Evolutionary conservation across 306 rosid species (phyloP).

Genomic region (Boehmeria nivea): DNA sequence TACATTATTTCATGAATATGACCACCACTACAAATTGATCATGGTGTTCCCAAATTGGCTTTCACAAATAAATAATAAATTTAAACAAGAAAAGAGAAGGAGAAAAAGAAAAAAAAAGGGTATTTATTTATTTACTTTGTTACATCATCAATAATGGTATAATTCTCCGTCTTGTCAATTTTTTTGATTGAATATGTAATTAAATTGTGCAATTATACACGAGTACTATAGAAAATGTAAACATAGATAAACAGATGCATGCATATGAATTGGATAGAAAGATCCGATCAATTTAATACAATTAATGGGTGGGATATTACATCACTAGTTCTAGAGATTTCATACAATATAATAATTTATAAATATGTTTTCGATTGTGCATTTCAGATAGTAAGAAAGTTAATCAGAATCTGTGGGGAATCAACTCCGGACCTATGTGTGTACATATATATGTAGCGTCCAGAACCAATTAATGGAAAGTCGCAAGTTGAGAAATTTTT

Average conservation of each 20-base stretch:
- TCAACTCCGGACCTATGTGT: background rate
- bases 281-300: too few relatives aligned
- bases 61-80: background rate
- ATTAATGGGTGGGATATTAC: background rate
- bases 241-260: too few relatives aligned
- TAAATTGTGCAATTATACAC: too few relatives aligned
- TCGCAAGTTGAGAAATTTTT: background rate
- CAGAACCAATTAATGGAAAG: background rate
- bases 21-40: background rate
- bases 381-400: background rate
- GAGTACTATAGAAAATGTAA: too few relatives aligned
- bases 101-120: too few relatives aligned
- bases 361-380: background rate
- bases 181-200: too few relatives aligned
- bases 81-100: too few relatives aligned
- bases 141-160: too few relatives aligned
- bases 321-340: background rate
- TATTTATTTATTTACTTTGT: too few relatives aligned
- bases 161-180: too few relatives aligned
- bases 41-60: slow-evolving; percentile 7
- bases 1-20: slow-evolving; percentile 11
- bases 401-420: slow-evolving; percentile 2
- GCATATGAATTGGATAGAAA: too few relatives aligned
- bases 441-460: background rate
- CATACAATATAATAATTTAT: too few relatives aligned